Conservation (phyloP, 2,329 filamentous ascomycete genomes). For the Sclerotinia borealis region DNA sequence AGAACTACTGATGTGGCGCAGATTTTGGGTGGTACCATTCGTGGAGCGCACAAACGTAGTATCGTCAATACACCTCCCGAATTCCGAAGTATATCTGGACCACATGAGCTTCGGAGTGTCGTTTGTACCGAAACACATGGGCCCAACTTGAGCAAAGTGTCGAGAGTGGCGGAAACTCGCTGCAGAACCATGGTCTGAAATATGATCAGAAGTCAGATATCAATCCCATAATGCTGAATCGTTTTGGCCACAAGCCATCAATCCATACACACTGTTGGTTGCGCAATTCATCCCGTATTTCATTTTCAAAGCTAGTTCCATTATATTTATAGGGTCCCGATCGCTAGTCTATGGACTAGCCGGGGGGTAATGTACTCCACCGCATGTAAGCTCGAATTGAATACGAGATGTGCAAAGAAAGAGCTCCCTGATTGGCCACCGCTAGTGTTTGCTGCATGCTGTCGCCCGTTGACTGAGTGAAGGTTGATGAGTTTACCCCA, state of each 20-base stretch:
- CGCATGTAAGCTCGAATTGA: not conserved
- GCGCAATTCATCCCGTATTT: not conserved
- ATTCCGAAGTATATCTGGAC: not conserved
- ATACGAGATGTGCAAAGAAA: not conserved
- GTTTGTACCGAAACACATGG: not conserved
- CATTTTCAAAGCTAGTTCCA: not conserved
- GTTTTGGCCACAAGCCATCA: not conserved
- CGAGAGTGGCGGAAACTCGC: too few relatives aligned
- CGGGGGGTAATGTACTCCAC: not conserved
- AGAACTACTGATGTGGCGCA: not conserved
- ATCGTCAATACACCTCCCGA: not conserved
- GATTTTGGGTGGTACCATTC: not conserved
- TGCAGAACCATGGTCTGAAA: not conserved
- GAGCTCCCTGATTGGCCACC: not conserved
- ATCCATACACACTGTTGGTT: not conserved
- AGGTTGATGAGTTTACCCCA: not conserved
- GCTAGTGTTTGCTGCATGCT: not conserved
- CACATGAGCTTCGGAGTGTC: not conserved
- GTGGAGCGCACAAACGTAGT: too few relatives aligned
- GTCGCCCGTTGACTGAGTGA: not conserved
- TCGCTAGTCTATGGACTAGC: not conserved
- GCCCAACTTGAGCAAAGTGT: not conserved
- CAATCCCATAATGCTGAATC: not conserved
- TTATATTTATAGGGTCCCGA: not conserved
- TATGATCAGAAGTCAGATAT: not conserved